A percentile compares a stretch with the other conserved stretches of the same genome.
These are phyloP conservation scores for Neospermospora avenae DNA, from an alignment of 2,329 filamentous ascomycete species.

Conservation along the genomic window DNA sequence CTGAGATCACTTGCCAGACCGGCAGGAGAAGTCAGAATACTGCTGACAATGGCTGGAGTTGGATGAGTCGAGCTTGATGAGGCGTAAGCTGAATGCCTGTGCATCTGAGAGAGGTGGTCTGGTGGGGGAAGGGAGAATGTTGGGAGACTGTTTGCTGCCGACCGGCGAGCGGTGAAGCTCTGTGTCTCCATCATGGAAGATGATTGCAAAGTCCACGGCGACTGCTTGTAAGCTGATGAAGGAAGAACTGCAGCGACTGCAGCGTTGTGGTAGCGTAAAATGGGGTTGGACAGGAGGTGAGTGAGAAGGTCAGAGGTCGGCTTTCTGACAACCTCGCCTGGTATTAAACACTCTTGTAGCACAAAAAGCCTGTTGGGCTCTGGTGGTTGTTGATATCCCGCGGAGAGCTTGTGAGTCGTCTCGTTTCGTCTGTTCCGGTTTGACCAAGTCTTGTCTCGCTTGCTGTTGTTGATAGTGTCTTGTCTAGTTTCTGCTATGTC, in stretches of 20 bases:
- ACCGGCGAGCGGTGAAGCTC: conserved; percentile 68
- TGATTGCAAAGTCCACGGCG: conserved; percentile 31
- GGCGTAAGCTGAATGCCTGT: conserved; percentile 53
- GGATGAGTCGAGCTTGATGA: conserved; percentile 40
- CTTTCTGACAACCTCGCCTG: conserved; percentile 9
- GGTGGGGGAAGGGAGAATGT: conserved; percentile 67
- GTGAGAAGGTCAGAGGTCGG: conserved; percentile 9
- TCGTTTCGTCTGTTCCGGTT: not conserved
- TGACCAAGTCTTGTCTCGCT: not conserved
- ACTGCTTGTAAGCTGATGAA: conserved; percentile 9
- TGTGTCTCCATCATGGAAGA: conserved; percentile 50
- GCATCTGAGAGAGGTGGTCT: conserved; percentile 45
- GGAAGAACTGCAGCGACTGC: not conserved
- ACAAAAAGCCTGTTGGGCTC: not conserved
- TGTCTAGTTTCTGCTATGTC: conserved; percentile 1
- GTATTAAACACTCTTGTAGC: conserved; percentile 8
- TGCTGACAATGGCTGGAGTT: conserved; percentile 37
- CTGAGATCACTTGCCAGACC: conserved; percentile 57
- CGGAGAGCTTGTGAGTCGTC: not conserved
- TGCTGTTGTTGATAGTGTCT: not conserved
- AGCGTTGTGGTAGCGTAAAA: not conserved
- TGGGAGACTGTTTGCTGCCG: conserved; percentile 65
- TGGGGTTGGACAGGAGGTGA: conserved; percentile 7
- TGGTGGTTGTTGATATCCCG: not conserved
- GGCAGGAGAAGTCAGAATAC: conserved; percentile 42